Base-by-base conservation (phyloP, 305 asterid genomes). In the Plantago coronopus region DNA sequence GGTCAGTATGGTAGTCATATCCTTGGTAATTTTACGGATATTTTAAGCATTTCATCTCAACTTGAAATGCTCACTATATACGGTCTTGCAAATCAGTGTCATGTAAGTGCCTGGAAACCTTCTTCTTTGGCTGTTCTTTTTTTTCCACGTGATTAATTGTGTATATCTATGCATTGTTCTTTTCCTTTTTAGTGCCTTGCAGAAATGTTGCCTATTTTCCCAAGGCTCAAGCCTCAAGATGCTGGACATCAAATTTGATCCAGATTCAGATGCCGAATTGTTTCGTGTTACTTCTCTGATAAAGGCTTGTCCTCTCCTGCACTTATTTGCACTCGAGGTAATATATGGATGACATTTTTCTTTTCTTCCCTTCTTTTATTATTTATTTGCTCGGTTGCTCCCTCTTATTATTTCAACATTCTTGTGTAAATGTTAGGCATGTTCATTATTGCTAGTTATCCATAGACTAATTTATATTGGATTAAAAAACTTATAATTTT, bases 301-400 rank as follows among this genome's bases (percentile, higher is more conserved):
- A 48, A n/a, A 18, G 54, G 54, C 54, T 48, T 48, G 54, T 48
- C 54, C 54, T 23, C 12, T 18, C 54, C 17, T 48, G 27, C 23
- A 48, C 18, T 17, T 6, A 9, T 48, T 48, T 48, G 54, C 17
- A 48, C 21, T 48, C 54, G 13, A 48, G 54, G 54, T 18, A 47
- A 47, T 48, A 13, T 17, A 48, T 48, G 3, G 29, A 25, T 25
- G 2, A 5, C 29, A 25, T 5, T 25, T 25, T 25, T 25, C 29
- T 25, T 25, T 25, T 5, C n/a, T n/a, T n/a, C n/a, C n/a, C n/a
- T n/a, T n/a, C n/a, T n/a, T n/a, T n/a, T n/a, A n/a, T n/a, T n/a
- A n/a, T n/a, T n/a, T n/a, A n/a, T n/a, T n/a, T n/a, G n/a, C n/a
- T n/a, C n/a, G n/a, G n/a, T n/a, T n/a, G n/a, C n/a, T n/a, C n/a